Evolutionary conservation across 768 basidiomycete species (phyloP).

Genomic region (Collybia nuda): DNA sequence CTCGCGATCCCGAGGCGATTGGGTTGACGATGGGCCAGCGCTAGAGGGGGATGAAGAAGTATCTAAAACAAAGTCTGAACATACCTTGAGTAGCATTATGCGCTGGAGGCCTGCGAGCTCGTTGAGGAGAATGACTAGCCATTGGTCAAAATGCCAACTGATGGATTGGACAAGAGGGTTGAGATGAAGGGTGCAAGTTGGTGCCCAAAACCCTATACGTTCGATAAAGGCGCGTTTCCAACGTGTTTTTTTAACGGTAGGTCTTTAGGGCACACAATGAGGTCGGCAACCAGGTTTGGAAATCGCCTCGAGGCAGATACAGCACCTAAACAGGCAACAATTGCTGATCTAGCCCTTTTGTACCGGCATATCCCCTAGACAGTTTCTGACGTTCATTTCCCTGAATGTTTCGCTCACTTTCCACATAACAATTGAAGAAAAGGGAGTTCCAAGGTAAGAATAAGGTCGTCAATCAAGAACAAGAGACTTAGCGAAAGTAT

Average conservation of each 20-base stretch:
- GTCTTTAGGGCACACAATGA: slow-evolving; percentile 46
- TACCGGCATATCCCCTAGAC: slow-evolving; percentile 14
- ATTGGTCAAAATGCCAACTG: slow-evolving; percentile 35
- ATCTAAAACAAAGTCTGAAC: slow-evolving; percentile 24
- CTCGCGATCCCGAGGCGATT: slow-evolving; percentile 11
- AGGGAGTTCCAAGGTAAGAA: too few relatives aligned
- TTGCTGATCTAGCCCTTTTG: slow-evolving; percentile 9
- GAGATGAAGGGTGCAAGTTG: slow-evolving; percentile 27
- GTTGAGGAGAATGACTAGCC: slow-evolving; percentile 62
- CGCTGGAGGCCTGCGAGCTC: slow-evolving; percentile 51
- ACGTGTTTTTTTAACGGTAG: slow-evolving; percentile 54
- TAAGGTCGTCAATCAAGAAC: too few relatives aligned
- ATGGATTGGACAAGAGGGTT: slow-evolving; percentile 5
- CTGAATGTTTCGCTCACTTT: too few relatives aligned
- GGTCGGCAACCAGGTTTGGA: slow-evolving; percentile 60
- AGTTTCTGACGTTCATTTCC: slow-evolving; percentile 11
- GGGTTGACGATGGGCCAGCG: slow-evolving; percentile 15
- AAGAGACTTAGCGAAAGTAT: too few relatives aligned
- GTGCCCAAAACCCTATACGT: slow-evolving; percentile 28
- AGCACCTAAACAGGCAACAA: slow-evolving; percentile 13
- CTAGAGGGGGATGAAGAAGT: slow-evolving; percentile 10
- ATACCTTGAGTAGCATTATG: slow-evolving; percentile 50
- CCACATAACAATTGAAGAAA: too few relatives aligned
- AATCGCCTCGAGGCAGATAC: slow-evolving; percentile 38
- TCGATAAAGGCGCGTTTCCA: slow-evolving; percentile 58